Conservation (phyloP, 345 rosid species). For the Linum usitatissimum region DNA sequence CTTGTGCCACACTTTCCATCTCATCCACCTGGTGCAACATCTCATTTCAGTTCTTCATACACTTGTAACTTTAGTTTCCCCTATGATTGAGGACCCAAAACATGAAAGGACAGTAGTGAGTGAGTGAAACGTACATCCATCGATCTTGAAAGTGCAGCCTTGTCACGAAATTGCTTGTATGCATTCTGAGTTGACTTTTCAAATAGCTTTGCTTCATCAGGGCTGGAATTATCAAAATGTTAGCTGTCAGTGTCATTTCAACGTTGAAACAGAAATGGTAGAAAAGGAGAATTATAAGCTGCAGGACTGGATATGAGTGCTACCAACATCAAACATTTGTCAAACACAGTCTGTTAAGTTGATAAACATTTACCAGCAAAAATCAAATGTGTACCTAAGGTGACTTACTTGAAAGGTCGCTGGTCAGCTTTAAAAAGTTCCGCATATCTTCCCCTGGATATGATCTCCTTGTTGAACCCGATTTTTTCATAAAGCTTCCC, state of each 20-base stretch:
- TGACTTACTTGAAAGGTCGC: slow-evolving; percentile 67
- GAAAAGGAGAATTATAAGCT: no score
- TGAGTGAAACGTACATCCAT: slow-evolving; percentile 47
- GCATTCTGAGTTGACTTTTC: slow-evolving; percentile 71
- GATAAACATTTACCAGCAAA: not conserved
- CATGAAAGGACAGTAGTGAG: not conserved
- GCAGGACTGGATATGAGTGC: no score
- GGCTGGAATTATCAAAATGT: slow-evolving; percentile 33
- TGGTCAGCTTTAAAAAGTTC: slow-evolving; percentile 85
- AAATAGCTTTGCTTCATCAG: slow-evolving; percentile 88
- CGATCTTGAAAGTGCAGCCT: slow-evolving; percentile 84
- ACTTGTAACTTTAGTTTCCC: no score
- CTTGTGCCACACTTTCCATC: slow-evolving; percentile 96
- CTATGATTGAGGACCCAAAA: no score
- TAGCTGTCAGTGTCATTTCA: slow-evolving; percentile 7
- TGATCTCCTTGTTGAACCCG: slow-evolving; percentile 86
- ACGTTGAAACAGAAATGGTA: not conserved
- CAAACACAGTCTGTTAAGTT: not conserved
- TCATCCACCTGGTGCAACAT: slow-evolving; percentile 41
- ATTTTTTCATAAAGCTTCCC: slow-evolving; percentile 78
- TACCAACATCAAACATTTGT: not conserved
- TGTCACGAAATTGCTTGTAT: slow-evolving; percentile 68
- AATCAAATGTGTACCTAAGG: slow-evolving; percentile 5
- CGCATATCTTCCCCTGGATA: slow-evolving; percentile 85
- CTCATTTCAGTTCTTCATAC: no score